Evolutionary conservation across 768 basidiomycete species (phyloP).

Genomic region (Russula dissimulans): DNA sequence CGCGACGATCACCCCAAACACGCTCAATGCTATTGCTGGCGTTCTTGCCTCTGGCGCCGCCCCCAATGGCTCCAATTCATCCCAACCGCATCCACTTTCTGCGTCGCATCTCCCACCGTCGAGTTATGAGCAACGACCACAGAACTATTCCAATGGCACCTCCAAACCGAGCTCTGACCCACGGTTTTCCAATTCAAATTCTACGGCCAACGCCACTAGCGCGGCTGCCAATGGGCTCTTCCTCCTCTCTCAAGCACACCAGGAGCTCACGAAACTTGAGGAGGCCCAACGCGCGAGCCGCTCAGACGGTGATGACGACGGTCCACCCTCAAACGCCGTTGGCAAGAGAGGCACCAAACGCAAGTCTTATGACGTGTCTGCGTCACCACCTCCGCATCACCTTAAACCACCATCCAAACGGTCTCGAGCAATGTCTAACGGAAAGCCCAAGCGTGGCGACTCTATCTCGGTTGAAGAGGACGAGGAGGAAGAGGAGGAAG

Average conservation of each 20-base stretch:
- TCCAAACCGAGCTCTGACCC: constrained; percentile 8
- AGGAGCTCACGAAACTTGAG: constrained; percentile 93
- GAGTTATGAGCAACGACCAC: constrained; percentile 14
- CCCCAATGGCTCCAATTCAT: constrained; percentile 52
- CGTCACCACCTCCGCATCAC: constrained; percentile 20
- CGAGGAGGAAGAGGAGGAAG: constrained; percentile 30
- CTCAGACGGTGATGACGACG: constrained; percentile 23
- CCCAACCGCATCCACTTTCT: constrained; percentile 29
- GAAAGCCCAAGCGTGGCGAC: constrained; percentile 22
- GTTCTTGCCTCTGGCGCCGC: constrained; percentile 54
- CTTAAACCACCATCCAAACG: constrained; percentile 26
- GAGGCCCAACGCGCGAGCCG: constrained; percentile 59
- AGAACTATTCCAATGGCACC: constrained; percentile 17
- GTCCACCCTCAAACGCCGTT: constrained; percentile 21
- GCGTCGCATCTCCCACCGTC: constrained; percentile 26
- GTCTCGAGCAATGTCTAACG: constrained; percentile 26
- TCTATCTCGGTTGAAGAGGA: constrained; percentile 24
- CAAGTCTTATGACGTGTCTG: constrained; percentile 47
- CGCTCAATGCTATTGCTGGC: constrained; percentile 70
- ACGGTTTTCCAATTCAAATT: constrained; percentile 24
- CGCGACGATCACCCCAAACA: constrained; percentile 53
- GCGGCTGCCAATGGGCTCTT: constrained; percentile 89
- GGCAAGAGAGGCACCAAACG: constrained; percentile 60
- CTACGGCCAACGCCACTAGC: constrained; percentile 49
- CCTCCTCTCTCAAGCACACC: constrained; percentile 88